Base-by-base conservation (phyloP, 2,329 filamentous ascomycete species). In the Hymenoscyphus fructigenus region DNA sequence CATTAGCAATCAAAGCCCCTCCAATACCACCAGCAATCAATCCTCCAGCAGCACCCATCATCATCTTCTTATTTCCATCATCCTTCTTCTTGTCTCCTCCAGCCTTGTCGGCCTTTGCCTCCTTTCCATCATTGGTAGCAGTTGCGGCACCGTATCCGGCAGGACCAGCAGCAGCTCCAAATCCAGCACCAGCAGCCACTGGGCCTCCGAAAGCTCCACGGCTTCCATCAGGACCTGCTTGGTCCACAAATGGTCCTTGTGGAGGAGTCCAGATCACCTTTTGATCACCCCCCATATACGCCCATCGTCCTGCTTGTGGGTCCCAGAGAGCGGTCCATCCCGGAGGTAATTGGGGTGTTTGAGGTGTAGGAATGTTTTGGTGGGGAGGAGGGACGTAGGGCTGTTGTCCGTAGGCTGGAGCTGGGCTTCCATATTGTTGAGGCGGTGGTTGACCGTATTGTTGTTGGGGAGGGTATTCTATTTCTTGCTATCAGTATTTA, bases 271-370 rank as follows among this genome's bases (percentile, higher is more conserved):
- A 70, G 57, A 64, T 85, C 78, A 75, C 66, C 34, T 58, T 67
- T 41, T 63, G 65, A 26, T 65, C 64, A n/a, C 41, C 20, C 56
- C 90, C 86, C 64, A 86, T 80, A 72, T 88, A 91, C 78, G 85
- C 90, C 79, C 85, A 89, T 63, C 85, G 84, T 72, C 88, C 84
- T 66, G 81, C 79, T 65, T 79, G 80, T 64, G 85, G 82, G 69
- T 91, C 88, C 77, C 83, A 91, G 75, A 88, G 84, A 28, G 86
- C 80, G 32, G 79, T 78, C 88, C 88, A 91, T 69, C 88, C 88
- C 59, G 80, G 73, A 28, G 88, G 82, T 68, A 89, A 78, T 66
- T 84, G 79, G 12, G 59, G 59, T 9, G 47, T 44, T 28, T 87
- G 83, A 3, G 72, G 66, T 2, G 63, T 59, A 6, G 68, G 68